Evolutionary conservation across 345 rosid genomes (phyloP), one percentile per base, ranked within the genome.

Genomic region (Excoecaria cochinchinensis): DNA sequence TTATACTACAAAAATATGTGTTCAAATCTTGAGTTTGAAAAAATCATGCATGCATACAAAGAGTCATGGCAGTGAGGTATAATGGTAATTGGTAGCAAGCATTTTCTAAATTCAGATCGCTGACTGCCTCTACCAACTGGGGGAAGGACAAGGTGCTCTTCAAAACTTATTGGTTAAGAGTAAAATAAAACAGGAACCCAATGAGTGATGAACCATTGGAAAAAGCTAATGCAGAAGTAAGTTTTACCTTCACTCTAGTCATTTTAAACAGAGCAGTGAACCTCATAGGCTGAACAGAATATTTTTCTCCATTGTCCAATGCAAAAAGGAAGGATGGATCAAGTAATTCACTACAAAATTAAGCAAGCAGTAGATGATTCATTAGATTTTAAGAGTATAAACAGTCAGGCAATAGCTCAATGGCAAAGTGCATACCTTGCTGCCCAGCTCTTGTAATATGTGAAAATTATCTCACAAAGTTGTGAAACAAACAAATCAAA

Each of bases 261-360:
- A 89, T 90, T 85, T 90, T 89, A 80, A 93, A 82, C 78, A 95
- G 85, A 77, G 97, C 88, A 70, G 86, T 83, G 70, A 95, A 89
- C 80, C 97, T 91, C 97, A 91, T 87, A 60, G 98, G 97, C 85
- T 90, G 99, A 80, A 93, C 81, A 53, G 87, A 87, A 80, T 86
- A 90, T 81, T 85, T 95, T 80, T 91, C 98, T 80, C 96, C 95
- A 86, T 88, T 87, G 85, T 95, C 99, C 91, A 87, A 81, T 75
- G 96, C 90, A 85, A 93, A 95, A 73, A 95, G 93, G 84, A 95
- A 95, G 61, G 99, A 91, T 73, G 99, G 95, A 89, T 93, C 99
- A 76, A 95, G 98, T 75, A 95, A 86, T 81, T 93, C 93, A 68
- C 99, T 95, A 72, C 80, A 80, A 57, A 82, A 76, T 82, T 81